Evolutionary conservation across 129 eudicot species (phyloP), one percentile per base, ranked within the genome.

Genomic region (Calendula officinalis): DNA sequence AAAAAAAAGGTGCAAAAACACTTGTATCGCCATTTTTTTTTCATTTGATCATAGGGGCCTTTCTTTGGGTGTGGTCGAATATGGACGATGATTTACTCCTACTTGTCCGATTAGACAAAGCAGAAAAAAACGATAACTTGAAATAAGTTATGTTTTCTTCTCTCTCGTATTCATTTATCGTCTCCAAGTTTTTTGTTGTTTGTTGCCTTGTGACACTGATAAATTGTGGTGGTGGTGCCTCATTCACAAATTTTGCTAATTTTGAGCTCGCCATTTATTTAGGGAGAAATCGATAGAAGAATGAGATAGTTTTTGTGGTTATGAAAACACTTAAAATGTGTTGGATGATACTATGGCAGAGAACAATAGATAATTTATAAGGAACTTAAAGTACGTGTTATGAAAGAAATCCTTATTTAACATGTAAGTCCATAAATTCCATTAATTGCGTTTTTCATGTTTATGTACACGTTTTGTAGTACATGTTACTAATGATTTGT

Each of bases 201-300:
- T 70, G 70, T 10, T 64, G 54, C 43, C 76, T 79, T 73, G 59
- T 68, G 15, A 64, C 60, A 8, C 47, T 48, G 54, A 74, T 57
- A 17, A 74, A 48, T 14, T 69, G 74, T 15, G 74, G 70, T 51
- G 77, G 80, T 49, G 83, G 80, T 35, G 49, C 83, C 73, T 79
- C 80, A 0, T 60, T 63, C 27, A 59, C 49, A 39, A 59, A 59
- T 8, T 13, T 59, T 59, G 46, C 46, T 38, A 39, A 6, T 48
- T 48, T 38, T 40, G 48, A 59, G 47, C 13, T 39, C 8, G 47
- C 64, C 64, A 59, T 59, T 14, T 57, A 57, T 27, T 14, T 12
- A 7, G 62, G 12, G 32, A 30, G 41, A 27, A n/a, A n/a, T n/a
- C n/a, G 30, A 22, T 22, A 22, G n/a, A 62, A 63, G 30, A 33